Conservation (phyloP, 805 yeast species). For the Cyberlindnera euphorbiiphila region DNA sequence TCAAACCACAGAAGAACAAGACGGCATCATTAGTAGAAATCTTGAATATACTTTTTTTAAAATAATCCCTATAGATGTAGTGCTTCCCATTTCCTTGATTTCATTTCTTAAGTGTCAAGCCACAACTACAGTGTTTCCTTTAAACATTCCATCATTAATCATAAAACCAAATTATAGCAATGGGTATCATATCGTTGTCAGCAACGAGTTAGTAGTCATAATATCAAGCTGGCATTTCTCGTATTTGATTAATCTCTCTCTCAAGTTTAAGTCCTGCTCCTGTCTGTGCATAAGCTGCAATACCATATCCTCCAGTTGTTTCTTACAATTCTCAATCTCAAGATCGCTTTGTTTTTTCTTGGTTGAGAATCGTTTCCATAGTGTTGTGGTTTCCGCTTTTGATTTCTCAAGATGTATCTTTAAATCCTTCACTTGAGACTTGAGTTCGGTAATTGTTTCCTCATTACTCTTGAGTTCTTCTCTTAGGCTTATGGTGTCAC, state of each 20-base stretch:
- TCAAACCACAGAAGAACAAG: too few species aligned
- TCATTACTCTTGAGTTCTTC: slow-evolving; percentile 1
- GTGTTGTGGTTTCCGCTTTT: slow-evolving; percentile 1
- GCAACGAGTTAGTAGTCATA: neutral
- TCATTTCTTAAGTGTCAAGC: too few species aligned
- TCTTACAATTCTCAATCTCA: slow-evolving; percentile 16
- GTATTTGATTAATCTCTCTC: slow-evolving; percentile 18
- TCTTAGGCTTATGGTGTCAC: neutral
- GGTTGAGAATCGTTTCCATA: slow-evolving; percentile 7
- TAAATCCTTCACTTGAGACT: slow-evolving; percentile 1
- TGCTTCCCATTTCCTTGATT: too few species aligned
- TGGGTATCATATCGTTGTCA: slow-evolving; percentile 1
- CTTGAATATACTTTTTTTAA: too few species aligned
- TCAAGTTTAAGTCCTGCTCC: slow-evolving; percentile 19
- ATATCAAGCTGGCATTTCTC: slow-evolving; percentile 7
- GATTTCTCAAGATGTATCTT: slow-evolving; percentile 2
- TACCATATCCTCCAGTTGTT: slow-evolving; percentile 14
- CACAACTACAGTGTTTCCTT: too few species aligned
- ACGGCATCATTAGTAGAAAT: too few species aligned
- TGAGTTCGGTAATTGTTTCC: neutral
- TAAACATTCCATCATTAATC: slow-evolving; percentile 3
- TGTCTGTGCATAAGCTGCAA: slow-evolving; percentile 20
- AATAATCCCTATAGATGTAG: too few species aligned
- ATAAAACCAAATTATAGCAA: neutral
- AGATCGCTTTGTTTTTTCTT: slow-evolving; percentile 12